Evolutionary conservation across 768 basidiomycete genomes (phyloP).

Genomic region (Flagelloscypha sp.): DNA sequence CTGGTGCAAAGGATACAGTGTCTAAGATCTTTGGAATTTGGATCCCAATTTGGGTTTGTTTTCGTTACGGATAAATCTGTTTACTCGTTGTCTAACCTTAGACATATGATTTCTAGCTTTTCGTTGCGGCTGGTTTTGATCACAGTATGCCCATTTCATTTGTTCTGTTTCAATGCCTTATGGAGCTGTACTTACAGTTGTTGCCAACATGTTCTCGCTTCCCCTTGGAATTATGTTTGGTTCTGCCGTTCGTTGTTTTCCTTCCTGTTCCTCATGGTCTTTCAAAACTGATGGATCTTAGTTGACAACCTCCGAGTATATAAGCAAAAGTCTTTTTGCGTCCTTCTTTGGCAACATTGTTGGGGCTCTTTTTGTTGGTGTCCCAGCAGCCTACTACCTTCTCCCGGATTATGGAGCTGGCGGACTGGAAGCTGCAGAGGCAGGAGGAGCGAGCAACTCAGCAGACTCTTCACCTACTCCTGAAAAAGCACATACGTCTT

Average conservation of each 20-base stretch:
- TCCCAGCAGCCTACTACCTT: slow-evolving; percentile 60
- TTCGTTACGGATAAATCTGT: neutral
- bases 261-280: neutral
- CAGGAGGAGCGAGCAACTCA: slow-evolving; percentile 15
- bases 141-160: slow-evolving; percentile 39
- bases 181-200: slow-evolving; percentile 28
- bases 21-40: slow-evolving; percentile 65
- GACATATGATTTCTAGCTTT: slow-evolving; percentile 32
- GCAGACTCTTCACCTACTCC: too few species aligned
- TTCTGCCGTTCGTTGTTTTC: slow-evolving; percentile 39
- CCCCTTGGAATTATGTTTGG: slow-evolving; percentile 66
- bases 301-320: slow-evolving; percentile 49
- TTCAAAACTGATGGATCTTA: slow-evolving; percentile 15
- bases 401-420: slow-evolving; percentile 39
- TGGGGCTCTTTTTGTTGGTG: slow-evolving; percentile 53
- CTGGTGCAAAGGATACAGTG: slow-evolving; percentile 55
- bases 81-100: slow-evolving; percentile 1
- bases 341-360: slow-evolving; percentile 59
- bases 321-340: slow-evolving; percentile 63
- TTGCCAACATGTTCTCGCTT: slow-evolving; percentile 73
- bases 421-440: slow-evolving; percentile 33
- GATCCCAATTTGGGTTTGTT: slow-evolving; percentile 66
- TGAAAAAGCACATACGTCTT: too few species aligned
- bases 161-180: neutral
- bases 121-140: slow-evolving; percentile 64